Evolutionary conservation across 164 flowering plant species (phyloP).

Genomic region (Paratinospora sagittata): DNA sequence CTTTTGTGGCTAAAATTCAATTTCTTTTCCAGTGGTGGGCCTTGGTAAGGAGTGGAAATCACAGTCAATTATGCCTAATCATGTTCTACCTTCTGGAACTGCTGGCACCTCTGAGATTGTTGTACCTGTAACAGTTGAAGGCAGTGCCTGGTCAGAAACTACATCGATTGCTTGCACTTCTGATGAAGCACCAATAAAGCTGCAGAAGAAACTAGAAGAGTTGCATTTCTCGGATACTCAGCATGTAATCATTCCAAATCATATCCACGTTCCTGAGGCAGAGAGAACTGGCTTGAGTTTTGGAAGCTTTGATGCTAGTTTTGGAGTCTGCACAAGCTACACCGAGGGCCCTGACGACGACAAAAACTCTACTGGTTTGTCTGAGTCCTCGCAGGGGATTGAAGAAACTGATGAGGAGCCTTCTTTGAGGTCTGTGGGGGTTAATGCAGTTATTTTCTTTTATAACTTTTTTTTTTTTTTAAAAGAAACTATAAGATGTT

Average conservation of each 20-base stretch:
- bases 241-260: constrained; percentile 78
- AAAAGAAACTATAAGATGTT: no score
- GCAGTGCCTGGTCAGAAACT: constrained; percentile 20
- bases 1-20: background rate
- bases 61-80: constrained; percentile 39
- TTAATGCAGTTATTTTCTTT: background rate
- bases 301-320: constrained; percentile 80
- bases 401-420: constrained; percentile 53
- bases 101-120: constrained; percentile 33
- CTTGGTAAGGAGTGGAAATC: constrained; percentile 87
- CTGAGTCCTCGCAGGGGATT: constrained; percentile 52
- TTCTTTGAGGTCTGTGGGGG: constrained; percentile 41
- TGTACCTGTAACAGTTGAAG: constrained; percentile 29
- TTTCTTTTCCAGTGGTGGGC: constrained; percentile 31
- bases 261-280: constrained; percentile 84
- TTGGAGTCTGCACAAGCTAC: constrained; percentile 35
- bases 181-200: constrained; percentile 35
- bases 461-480: no score
- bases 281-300: constrained; percentile 69
- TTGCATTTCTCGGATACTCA: constrained; percentile 44
- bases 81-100: constrained; percentile 35
- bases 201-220: constrained; percentile 56
- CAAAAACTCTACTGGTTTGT: constrained; percentile 38
- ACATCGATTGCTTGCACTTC: constrained; percentile 21
- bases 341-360: constrained; percentile 38